These are phyloP conservation scores for Pseudoperonospora humuli DNA, from an alignment of 352 stramenopile species.

Conservation along the genomic window DNA sequence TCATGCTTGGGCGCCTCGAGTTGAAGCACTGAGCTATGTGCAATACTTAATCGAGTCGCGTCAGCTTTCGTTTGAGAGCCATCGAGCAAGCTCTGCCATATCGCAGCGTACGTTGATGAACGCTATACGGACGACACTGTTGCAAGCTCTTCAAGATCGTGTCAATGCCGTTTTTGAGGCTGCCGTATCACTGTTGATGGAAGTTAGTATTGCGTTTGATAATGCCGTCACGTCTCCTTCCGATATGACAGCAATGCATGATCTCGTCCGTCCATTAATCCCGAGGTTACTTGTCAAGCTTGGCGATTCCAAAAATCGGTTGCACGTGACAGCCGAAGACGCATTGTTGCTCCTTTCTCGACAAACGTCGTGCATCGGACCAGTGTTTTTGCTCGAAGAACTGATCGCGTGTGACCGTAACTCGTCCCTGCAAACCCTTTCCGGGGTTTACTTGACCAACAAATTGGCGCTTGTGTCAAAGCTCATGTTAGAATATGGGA, in stretches of 20 bases:
- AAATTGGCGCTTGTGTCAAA: conserved; percentile 72
- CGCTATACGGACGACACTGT: conserved; percentile 47
- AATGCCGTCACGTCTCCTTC: conserved; percentile 10
- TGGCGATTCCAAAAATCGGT: conserved; percentile 59
- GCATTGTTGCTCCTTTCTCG: conserved; percentile 59
- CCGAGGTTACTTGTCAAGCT: conserved; percentile 65
- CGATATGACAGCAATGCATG: conserved; percentile 32
- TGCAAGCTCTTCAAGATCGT: conserved; percentile 58
- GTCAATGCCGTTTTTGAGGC: conserved; percentile 78
- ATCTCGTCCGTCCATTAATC: conserved; percentile 57
- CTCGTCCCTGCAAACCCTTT: conserved; percentile 40
- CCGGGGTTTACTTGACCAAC: conserved; percentile 53
- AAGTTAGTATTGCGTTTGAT: conserved; percentile 58
- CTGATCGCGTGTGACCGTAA: conserved; percentile 64
- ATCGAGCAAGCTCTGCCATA: no score
- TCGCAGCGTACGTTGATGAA: conserved; percentile 15
- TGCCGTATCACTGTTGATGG: conserved; percentile 58
- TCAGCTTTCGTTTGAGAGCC: conserved; percentile 34
- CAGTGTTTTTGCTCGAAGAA: conserved; percentile 69
- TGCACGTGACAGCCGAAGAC: conserved; percentile 70
- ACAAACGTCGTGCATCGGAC: conserved; percentile 46
- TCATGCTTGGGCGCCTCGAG: conserved; percentile 70
- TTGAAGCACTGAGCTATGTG: conserved; percentile 71
- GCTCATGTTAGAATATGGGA: conserved; percentile 66
- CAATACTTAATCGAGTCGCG: conserved; percentile 59